phyloP scores from a whole-genome alignment of 1,284 basidiomycete genomes.

The Hemileia vastatrix region DNA sequence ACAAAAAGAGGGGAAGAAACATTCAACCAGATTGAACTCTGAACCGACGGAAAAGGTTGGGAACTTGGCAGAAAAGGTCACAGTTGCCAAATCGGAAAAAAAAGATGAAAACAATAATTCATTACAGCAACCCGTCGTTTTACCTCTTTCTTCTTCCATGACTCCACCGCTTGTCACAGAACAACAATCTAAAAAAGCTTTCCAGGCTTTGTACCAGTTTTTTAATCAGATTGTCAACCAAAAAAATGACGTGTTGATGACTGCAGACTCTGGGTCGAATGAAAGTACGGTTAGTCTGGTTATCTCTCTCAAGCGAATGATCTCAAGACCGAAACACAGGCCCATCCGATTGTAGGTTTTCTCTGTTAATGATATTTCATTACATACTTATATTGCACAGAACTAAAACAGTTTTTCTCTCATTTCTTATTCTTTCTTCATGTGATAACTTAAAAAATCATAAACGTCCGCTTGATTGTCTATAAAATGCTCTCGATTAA shows the following conservation, averaged over 20 bases:
- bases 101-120: too few relatives aligned
- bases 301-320: slow-evolving; percentile 69
- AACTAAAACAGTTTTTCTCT: slow-evolving; percentile 1
- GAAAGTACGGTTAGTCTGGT: slow-evolving; percentile 78
- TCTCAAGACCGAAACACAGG: slow-evolving; percentile 64
- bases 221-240: slow-evolving; percentile 54
- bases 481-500: too few relatives aligned
- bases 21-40: too few relatives aligned
- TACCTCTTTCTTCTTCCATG: too few relatives aligned
- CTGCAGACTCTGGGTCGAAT: slow-evolving; percentile 64
- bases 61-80: too few relatives aligned
- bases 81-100: too few relatives aligned
- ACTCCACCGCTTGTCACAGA: slow-evolving; percentile 51
- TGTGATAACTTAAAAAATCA: neutral
- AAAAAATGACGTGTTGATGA: slow-evolving; percentile 58
- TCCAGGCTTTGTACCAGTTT: slow-evolving; percentile 58
- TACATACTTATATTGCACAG: slow-evolving; percentile 19
- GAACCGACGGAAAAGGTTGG: too few relatives aligned
- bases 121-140: too few relatives aligned
- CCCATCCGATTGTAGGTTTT: slow-evolving; percentile 67
- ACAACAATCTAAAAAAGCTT: slow-evolving; percentile 65
- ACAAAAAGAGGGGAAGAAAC: too few relatives aligned
- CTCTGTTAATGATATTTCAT: neutral
- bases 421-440: neutral
- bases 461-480: neutral